phyloP scores from a whole-genome alignment of 1,284 basidiomycete species.

The Papiliotrema flavescens region DNA sequence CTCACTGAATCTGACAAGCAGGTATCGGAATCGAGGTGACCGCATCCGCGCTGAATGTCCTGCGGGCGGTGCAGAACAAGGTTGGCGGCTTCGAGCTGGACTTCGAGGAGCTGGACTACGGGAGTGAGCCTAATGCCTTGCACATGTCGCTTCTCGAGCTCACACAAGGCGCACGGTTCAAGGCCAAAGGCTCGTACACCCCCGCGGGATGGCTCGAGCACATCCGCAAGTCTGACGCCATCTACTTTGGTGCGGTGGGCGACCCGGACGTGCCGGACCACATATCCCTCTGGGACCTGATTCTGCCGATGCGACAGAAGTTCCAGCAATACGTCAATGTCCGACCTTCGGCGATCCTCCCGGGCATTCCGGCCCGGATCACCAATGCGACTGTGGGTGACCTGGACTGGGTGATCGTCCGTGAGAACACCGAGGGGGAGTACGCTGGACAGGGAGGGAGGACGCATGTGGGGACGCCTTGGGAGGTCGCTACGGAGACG shows the following conservation, averaged over 20 bases:
- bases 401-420: constrained; percentile 55
- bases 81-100: constrained; percentile 37
- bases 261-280: constrained; percentile 55
- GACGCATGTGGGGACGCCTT: constrained; percentile 44
- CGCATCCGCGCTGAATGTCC: constrained; percentile 45
- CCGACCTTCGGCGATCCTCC: constrained; percentile 54
- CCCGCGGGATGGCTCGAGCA: constrained; percentile 45
- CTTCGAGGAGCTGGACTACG: constrained; percentile 48
- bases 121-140: constrained; percentile 29
- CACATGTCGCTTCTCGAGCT: constrained; percentile 4
- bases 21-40: constrained; percentile 55
- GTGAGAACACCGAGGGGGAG: constrained; percentile 60
- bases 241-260: constrained; percentile 50
- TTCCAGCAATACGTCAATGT: constrained; percentile 60
- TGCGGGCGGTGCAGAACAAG: constrained; percentile 26
- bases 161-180: constrained; percentile 15
- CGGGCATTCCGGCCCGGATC: constrained; percentile 55
- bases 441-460: constrained; percentile 56
- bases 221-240: constrained; percentile 43
- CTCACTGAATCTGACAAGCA: background rate
- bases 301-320: constrained; percentile 55
- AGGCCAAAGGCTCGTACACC: constrained; percentile 44
- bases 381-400: constrained; percentile 36
- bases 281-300: constrained; percentile 56
- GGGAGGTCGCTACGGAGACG: constrained; percentile 49